A percentile compares a stretch with the other conserved stretches of the same genome.
Conservation (phyloP, 164 flowering plant genomes). For the Pachysandra terminalis region DNA sequence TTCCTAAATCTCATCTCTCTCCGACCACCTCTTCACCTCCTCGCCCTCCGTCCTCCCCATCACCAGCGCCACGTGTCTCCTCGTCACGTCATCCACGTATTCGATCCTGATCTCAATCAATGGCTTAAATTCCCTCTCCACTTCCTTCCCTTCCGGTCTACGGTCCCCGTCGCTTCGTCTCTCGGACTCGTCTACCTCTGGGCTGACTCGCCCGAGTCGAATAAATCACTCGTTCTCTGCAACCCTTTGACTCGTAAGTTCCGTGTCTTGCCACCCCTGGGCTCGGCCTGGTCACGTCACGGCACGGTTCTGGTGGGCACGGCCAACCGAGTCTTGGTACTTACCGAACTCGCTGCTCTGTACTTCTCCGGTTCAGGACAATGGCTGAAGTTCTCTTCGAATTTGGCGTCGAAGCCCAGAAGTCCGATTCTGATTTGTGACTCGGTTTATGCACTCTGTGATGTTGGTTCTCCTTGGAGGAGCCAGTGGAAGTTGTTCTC, state of each 20-base stretch:
- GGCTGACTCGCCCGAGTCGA: slow-evolving; percentile 45
- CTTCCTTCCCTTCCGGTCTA: slow-evolving; percentile 47
- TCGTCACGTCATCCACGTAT: slow-evolving; percentile 39
- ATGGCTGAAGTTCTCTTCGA: slow-evolving; percentile 78
- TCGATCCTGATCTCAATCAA: slow-evolving; percentile 39
- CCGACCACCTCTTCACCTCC: slow-evolving; percentile 40
- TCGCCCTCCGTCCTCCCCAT: slow-evolving; percentile 61
- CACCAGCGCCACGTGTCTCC: slow-evolving; percentile 33
- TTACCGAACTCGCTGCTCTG: slow-evolving; percentile 74
- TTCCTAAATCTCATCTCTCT: slow-evolving; percentile 41
- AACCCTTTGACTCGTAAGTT: slow-evolving; percentile 68
- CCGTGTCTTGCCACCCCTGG: slow-evolving; percentile 67
- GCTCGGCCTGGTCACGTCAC: slow-evolving; percentile 97
- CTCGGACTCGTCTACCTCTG: slow-evolving; percentile 59
- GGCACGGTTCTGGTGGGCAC: slow-evolving; percentile 72
- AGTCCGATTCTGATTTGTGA: slow-evolving; percentile 64
- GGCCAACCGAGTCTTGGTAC: slow-evolving; percentile 50
- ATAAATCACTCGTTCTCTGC: slow-evolving; percentile 56
- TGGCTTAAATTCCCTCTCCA: slow-evolving; percentile 64
- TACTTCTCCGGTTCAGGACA: slow-evolving; percentile 36
- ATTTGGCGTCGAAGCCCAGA: slow-evolving; percentile 78
- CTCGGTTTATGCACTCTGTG: slow-evolving; percentile 62
- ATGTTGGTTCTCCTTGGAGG: slow-evolving; percentile 91
- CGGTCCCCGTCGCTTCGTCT: slow-evolving; percentile 39
- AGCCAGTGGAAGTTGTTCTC: slow-evolving; percentile 77